Evolutionary conservation across 2,329 filamentous ascomycete species (phyloP), one percentile per base, ranked within the genome.

Genomic region (Talaromyces sp.): DNA sequence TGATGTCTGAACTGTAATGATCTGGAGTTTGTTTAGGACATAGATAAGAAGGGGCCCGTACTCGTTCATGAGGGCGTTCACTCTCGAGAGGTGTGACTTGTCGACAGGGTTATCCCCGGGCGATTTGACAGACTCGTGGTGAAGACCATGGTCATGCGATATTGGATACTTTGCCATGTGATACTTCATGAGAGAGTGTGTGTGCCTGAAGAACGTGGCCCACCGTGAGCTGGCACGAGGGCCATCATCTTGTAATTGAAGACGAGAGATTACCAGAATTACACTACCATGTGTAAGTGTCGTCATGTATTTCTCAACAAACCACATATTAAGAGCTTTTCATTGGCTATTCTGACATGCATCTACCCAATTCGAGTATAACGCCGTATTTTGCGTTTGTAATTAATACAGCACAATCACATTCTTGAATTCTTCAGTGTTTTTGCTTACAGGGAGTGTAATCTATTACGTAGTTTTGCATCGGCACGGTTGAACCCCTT

Each of bases 401-500:
- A 37, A 14, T 14, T 4, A 37, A 39, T 56, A 56, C 33, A 3
- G 14, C 11, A 24, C 33, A 39, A 56, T 56, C 1, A 1, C n/a
- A 56, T 56, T 56, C n/a, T 56, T 39, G 10, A 35, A 56, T 56
- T 56, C n/a, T 56, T 39, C n/a, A 35, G 41, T 45, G 19, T 9
- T 9, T 9, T 45, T 19, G 16, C 16, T 45, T 19, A 54, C 50
- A 13, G n/a, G 7, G 3, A 13, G 9, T 37, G 50, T 35, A 54
- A 56, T 56, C 33, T 56, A 39, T 56, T 56, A 56, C 52, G 52
- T 56, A 22, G 52, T 24, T 56, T 37, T 39, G 52, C 52, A 56
- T 56, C 10, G 9, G 50, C 37, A 22, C 5, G n/a, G 33, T 56
- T 56, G 33, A 37, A 39, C 11, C 33, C 22, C 27, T 31, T 33